Conservation (phyloP, 2,329 filamentous ascomycete genomes). For the Pseudopithomyces chartarum region DNA sequence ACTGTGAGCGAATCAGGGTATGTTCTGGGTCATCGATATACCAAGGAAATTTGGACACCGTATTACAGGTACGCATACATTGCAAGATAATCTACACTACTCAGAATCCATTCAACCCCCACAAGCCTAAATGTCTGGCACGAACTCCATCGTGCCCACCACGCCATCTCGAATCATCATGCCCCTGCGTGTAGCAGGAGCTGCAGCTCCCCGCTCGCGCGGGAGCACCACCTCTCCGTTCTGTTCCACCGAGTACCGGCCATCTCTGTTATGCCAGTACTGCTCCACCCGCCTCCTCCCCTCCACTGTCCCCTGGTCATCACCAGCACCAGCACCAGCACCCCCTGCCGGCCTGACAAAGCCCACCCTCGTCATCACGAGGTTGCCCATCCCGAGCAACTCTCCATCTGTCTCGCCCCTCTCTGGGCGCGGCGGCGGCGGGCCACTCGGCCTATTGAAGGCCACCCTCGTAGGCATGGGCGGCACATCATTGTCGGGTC, state of each 20-base stretch:
- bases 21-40: too few species aligned
- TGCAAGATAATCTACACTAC: background rate
- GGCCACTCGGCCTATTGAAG: constrained; percentile 18
- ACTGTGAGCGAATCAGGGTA: too few species aligned
- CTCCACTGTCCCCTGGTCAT: too few species aligned
- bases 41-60: too few species aligned
- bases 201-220: background rate
- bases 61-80: background rate
- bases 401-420: constrained; percentile 15
- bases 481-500: constrained; percentile 6
- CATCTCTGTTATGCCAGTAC: background rate
- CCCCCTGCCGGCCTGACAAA: background rate
- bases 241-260: background rate
- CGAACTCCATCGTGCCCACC: background rate
- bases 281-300: background rate
- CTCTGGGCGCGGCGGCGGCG: constrained; percentile 19
- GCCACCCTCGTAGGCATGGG: constrained; percentile 8
- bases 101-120: background rate
- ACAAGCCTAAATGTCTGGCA: background rate
- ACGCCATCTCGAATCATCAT: background rate
- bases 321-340: background rate
- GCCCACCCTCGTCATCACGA: background rate
- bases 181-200: background rate
- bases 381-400: background rate
- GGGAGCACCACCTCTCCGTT: background rate